These are phyloP conservation scores for Globisporangium perplexum DNA, from an alignment of 352 stramenopile genomes.

Conservation along the genomic window DNA sequence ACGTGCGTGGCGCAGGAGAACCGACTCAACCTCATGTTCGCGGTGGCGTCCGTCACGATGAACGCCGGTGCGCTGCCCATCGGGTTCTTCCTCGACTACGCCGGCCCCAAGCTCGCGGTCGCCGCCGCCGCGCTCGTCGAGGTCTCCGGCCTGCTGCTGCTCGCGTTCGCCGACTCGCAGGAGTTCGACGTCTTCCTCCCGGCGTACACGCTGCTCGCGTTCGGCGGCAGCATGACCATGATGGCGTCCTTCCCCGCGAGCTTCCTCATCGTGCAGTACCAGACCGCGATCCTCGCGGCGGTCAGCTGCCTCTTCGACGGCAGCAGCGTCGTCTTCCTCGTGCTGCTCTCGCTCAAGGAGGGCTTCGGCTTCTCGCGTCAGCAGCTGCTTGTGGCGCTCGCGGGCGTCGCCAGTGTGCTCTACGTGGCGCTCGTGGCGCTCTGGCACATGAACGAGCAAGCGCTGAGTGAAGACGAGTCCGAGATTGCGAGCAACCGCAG, in stretches of 20 bases:
- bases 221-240: slow-evolving; percentile 77
- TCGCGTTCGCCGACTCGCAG: slow-evolving; percentile 73
- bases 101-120: slow-evolving; percentile 51
- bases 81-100: slow-evolving; percentile 72
- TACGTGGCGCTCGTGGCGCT: slow-evolving; percentile 63
- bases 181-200: slow-evolving; percentile 69
- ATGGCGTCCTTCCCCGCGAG: slow-evolving; percentile 71
- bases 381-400: slow-evolving; percentile 49
- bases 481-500: slow-evolving; percentile 8
- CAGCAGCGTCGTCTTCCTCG: slow-evolving; percentile 70
- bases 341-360: slow-evolving; percentile 50
- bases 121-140: slow-evolving; percentile 52
- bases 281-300: slow-evolving; percentile 70
- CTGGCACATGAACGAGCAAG: slow-evolving; percentile 72
- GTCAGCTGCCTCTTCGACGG: slow-evolving; percentile 78
- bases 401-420: slow-evolving; percentile 30
- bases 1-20: slow-evolving; percentile 75
- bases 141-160: slow-evolving; percentile 56
- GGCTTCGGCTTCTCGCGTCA: slow-evolving; percentile 34
- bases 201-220: slow-evolving; percentile 60
- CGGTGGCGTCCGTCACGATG: slow-evolving; percentile 70
- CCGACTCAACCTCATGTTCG: slow-evolving; percentile 86
- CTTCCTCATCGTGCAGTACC: slow-evolving; percentile 67
- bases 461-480: slow-evolving; percentile 19
- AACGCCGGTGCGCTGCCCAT: slow-evolving; percentile 74